Evolutionary conservation across 2,329 filamentous ascomycete species (phyloP), one percentile per base, ranked within the genome.

Genomic region (Venturia asperata): DNA sequence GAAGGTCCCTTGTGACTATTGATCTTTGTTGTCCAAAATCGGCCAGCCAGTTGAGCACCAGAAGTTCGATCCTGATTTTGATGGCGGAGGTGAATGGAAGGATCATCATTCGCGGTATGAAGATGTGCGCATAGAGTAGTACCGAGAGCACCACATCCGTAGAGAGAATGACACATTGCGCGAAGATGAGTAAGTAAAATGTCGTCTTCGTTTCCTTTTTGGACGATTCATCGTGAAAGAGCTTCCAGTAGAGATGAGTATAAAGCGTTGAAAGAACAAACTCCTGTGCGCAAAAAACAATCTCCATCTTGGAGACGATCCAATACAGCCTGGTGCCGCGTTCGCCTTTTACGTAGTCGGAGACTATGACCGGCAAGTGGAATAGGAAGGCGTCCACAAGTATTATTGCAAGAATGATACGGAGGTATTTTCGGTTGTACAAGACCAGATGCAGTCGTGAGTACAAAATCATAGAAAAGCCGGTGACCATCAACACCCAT

Each of bases 361-460:
- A 49, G 6, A 63, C 62, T 58, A 58, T 37, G 27, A 58, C 52
- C 13, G 62, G 62, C 7, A 43, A 19, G 49, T 69, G 68, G 52
- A 69, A 66, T 15, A 85, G 65, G 49, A 85, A 68, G 21, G 77
- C 78, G 69, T 86, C 80, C 66, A 78, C 69, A 52, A 85, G 78
- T 66, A 88, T 87, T 80, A 87, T 85, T 63, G 71, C 77, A 0
- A 86, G 75, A 0, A 85, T 79, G 15, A 77, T 75, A 3, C 77
- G 78, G 0, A 87, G 75, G 3, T 80, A 71, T 1, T 72, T 72
- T 9, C 78, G 76, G 52, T 84, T 82, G 19, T 79, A 79, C 3
- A 85, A 74, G 13, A 88, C 78, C 1, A 88, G 77, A 70, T 87
- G 84, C 0, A 88, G 77, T 5, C 85, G 79, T 0, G 84, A 87